Percentiles rank a stretch among this genome's conserved stretches.
Conservation (phyloP, 345 rosid genomes). For the Salix caprea region DNA sequence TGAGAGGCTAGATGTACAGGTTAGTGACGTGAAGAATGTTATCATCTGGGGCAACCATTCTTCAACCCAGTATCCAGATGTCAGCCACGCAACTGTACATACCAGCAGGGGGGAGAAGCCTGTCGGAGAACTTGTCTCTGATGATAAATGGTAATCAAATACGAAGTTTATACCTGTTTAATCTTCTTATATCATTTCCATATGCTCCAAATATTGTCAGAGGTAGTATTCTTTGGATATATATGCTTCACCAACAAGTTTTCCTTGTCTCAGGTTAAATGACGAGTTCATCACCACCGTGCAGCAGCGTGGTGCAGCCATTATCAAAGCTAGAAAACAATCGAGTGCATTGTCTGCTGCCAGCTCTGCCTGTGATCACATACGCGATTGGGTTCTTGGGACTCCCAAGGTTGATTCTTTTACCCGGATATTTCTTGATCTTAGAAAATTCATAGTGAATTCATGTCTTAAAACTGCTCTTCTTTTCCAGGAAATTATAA, state of each 20-base stretch:
- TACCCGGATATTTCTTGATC: neutral
- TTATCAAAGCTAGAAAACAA: conserved; percentile 55
- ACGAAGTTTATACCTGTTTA: too few species aligned
- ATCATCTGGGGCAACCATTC: conserved; percentile 91
- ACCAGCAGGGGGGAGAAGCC: conserved; percentile 37
- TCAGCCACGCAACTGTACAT: conserved; percentile 53
- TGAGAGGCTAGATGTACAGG: conserved; percentile 50
- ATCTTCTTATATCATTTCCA: neutral
- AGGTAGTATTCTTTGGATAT: too few species aligned
- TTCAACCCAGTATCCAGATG: conserved; percentile 89
- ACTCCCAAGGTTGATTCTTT: conserved; percentile 48
- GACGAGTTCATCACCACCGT: conserved; percentile 52
- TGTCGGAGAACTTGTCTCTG: conserved; percentile 42
- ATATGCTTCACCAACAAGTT: too few species aligned
- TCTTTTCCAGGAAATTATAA: neutral
- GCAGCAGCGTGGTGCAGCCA: conserved; percentile 69
- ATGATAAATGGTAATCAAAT: conserved; percentile 50
- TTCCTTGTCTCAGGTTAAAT: conserved; percentile 34
- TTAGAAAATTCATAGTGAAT: neutral
- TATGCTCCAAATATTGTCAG: neutral
- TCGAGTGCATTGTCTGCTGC: conserved; percentile 86
- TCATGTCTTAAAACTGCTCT: neutral
- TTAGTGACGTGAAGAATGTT: conserved; percentile 60
- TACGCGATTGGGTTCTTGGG: conserved; percentile 79
- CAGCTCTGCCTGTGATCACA: conserved; percentile 83